These are phyloP conservation scores for Saraca asoca DNA, from an alignment of 331 rosid genomes.

Conservation along the genomic window DNA sequence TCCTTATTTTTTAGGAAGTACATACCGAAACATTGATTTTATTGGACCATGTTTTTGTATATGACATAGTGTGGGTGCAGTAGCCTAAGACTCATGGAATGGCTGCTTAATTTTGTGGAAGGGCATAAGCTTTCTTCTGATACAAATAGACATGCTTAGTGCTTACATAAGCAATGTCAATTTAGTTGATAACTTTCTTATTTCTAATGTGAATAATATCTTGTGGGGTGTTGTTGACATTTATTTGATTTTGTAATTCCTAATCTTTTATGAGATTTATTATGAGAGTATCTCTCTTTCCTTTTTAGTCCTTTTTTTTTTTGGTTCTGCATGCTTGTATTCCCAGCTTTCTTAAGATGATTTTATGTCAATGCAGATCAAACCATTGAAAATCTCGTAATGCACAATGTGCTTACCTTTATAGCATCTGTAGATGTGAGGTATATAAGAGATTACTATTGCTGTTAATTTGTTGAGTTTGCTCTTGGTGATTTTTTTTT, in stretches of 20 bases:
- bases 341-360: conserved; percentile 22
- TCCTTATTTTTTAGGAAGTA: not conserved
- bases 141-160: not conserved
- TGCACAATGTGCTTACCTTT: conserved; percentile 74
- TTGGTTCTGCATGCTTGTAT: not conserved
- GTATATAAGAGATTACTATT: conserved; percentile 50
- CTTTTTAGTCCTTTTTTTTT: not conserved
- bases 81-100: conserved; percentile 15
- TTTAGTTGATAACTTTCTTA: not conserved
- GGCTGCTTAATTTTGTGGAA: conserved; percentile 10
- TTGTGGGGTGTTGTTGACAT: conserved; percentile 5
- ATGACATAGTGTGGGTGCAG: conserved; percentile 10
- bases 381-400: conserved; percentile 62
- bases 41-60: conserved; percentile 12
- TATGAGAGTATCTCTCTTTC: conserved; percentile 11
- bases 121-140: conserved; percentile 23
- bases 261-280: conserved; percentile 22
- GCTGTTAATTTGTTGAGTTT: conserved; percentile 36
- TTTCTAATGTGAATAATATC: conserved; percentile 8
- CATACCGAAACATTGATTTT: not conserved
- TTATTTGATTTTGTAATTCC: conserved; percentile 18
- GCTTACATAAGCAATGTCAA: conserved; percentile 10
- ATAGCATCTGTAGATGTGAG: conserved; percentile 83
- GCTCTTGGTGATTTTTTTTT: conserved; percentile 17
- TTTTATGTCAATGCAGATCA: conserved; percentile 59